Percentiles rank a stretch among this genome's conserved stretches.
These are phyloP conservation scores for Fusarium napiforme DNA, from an alignment of 2,329 filamentous ascomycete species.

Conservation along the genomic window DNA sequence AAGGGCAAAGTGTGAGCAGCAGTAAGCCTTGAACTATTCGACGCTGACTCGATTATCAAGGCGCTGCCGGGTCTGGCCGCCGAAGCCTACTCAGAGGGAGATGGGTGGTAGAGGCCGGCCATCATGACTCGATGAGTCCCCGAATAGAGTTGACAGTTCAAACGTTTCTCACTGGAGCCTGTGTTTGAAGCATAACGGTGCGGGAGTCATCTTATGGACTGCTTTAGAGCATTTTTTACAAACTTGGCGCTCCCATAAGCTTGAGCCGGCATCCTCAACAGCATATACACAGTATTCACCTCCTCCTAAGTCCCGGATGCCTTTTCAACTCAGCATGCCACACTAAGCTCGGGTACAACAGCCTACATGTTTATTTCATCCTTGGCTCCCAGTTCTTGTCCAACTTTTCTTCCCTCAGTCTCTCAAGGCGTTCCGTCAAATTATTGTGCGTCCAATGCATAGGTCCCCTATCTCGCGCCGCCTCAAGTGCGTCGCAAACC, in stretches of 20 bases:
- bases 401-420: slow-evolving; percentile 17
- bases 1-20: background rate
- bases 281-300: background rate
- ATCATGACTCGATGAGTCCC: slow-evolving; percentile 11
- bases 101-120: slow-evolving; percentile 1
- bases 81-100: background rate
- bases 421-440: slow-evolving; percentile 36
- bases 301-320: background rate
- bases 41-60: slow-evolving; percentile 3
- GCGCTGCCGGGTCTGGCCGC: background rate
- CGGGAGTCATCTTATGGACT: background rate
- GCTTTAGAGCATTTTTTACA: background rate
- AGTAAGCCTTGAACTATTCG: background rate
- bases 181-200: slow-evolving; percentile 9
- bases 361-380: background rate
- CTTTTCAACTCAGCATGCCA: background rate
- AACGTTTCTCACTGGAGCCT: background rate
- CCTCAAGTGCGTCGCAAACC: slow-evolving; percentile 37
- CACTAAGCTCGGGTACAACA: background rate
- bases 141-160: background rate
- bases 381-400: slow-evolving; percentile 14
- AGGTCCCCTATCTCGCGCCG: slow-evolving; percentile 32
- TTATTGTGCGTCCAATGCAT: slow-evolving; percentile 33
- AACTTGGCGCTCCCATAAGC: background rate
- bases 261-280: background rate